Evolutionary conservation across 1,284 basidiomycete genomes (phyloP).

Genomic region (Chalciporus sp.): DNA sequence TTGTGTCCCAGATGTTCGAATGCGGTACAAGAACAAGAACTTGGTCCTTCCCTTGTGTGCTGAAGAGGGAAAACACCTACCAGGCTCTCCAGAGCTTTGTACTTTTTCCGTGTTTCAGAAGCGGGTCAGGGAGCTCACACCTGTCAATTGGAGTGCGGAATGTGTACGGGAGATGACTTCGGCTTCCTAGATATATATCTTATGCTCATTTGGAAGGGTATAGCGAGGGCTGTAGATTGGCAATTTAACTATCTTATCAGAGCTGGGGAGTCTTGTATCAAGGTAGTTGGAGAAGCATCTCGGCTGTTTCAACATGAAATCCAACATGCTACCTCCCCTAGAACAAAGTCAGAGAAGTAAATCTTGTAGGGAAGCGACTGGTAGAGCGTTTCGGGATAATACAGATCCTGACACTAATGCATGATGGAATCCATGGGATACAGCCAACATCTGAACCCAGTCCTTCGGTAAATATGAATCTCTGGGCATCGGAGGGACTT

Average conservation of each 20-base stretch:
- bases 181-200: neutral
- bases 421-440: conserved; percentile 25
- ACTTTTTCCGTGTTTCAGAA: conserved; percentile 68
- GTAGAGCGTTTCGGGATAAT: conserved; percentile 19
- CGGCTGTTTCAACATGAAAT: conserved; percentile 25
- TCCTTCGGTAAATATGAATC: neutral
- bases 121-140: conserved; percentile 64
- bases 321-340: no score
- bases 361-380: conserved; percentile 19
- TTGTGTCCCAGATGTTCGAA: conserved; percentile 61
- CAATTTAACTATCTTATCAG: no score
- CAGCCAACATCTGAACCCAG: neutral
- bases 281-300: no score
- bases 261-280: no score
- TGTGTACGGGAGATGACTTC: conserved; percentile 39
- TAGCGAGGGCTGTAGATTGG: no score
- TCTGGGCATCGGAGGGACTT: conserved; percentile 11
- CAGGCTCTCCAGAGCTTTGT: conserved; percentile 78
- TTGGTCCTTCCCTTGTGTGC: conserved; percentile 70
- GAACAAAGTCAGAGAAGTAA: conserved; percentile 9
- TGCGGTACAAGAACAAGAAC: conserved; percentile 76
- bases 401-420: conserved; percentile 8
- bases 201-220: neutral
- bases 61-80: conserved; percentile 65
- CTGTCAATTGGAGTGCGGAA: conserved; percentile 64